A percentile compares a stretch with the other conserved stretches of the same genome.
phyloP scores from a whole-genome alignment of 768 basidiomycete species.

The Suillus luteus region DNA sequence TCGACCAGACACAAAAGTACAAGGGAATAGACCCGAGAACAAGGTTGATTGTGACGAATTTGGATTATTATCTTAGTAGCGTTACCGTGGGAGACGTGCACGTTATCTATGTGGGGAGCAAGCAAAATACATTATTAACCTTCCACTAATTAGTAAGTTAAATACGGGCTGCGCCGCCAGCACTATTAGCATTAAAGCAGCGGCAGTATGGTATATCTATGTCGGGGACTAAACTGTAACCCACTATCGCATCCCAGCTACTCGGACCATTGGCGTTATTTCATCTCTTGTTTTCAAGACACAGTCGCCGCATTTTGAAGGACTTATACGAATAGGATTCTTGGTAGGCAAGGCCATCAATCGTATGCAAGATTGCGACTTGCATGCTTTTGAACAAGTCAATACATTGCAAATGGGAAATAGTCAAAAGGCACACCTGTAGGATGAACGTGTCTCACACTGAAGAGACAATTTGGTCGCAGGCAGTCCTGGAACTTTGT shows the following conservation, averaged over 20 bases:
- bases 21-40: not conserved
- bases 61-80: not conserved
- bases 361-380: slow-evolving; percentile 54
- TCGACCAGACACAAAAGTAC: not conserved
- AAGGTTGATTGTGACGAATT: not conserved
- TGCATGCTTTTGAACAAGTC: slow-evolving; percentile 46
- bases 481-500: slow-evolving; percentile 70
- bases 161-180: slow-evolving; percentile 22
- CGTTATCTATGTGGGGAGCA: not conserved
- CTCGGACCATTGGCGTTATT: slow-evolving; percentile 11
- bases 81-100: not conserved
- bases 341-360: slow-evolving; percentile 68
- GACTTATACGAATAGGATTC: slow-evolving; percentile 73
- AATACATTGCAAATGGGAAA: slow-evolving; percentile 2
- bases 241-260: slow-evolving; percentile 13
- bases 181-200: slow-evolving; percentile 18
- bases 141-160: not conserved
- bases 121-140: not conserved
- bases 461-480: slow-evolving; percentile 67
- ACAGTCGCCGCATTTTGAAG: slow-evolving; percentile 44
- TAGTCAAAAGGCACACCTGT: slow-evolving; percentile 41
- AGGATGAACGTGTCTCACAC: slow-evolving; percentile 59
- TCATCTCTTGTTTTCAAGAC: slow-evolving; percentile 29
- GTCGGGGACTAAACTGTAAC: not conserved
- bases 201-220: slow-evolving; percentile 9